phyloP scores from a whole-genome alignment of 1,284 basidiomycete genomes.

The Apiotrichum siamense region DNA sequence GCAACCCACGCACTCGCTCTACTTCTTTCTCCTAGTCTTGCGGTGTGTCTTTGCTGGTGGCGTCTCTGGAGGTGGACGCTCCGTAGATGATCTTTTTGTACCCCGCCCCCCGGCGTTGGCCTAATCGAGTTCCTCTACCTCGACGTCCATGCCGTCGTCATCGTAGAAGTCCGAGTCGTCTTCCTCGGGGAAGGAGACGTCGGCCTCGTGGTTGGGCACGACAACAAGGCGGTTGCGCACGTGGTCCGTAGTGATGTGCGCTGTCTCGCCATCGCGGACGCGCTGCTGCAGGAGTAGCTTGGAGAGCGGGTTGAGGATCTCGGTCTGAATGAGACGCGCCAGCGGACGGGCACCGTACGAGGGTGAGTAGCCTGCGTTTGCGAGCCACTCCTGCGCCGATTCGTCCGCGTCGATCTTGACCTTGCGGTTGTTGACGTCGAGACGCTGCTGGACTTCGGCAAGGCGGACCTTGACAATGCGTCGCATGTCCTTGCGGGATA shows the following conservation, averaged over 20 bases:
- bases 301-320: constrained; percentile 88
- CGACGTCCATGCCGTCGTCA: constrained; percentile 42
- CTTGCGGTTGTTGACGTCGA: constrained; percentile 65
- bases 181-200: constrained; percentile 38
- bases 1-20: background rate
- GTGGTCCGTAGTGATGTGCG: constrained; percentile 72
- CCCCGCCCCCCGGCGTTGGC: constrained; percentile 20
- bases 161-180: constrained; percentile 27
- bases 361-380: constrained; percentile 75
- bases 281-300: constrained; percentile 78
- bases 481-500: constrained; percentile 50
- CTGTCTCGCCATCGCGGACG: constrained; percentile 73
- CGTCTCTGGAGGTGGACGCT: background rate
- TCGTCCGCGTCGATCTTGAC: constrained; percentile 71
- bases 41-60: background rate
- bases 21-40: background rate
- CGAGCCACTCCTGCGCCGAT: constrained; percentile 73
- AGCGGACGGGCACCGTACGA: constrained; percentile 86
- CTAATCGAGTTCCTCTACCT: constrained; percentile 48
- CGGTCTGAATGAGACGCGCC: constrained; percentile 84
- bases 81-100: constrained; percentile 14
- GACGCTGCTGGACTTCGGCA: constrained; percentile 60
- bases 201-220: constrained; percentile 68
- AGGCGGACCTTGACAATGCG: constrained; percentile 53
- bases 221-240: constrained; percentile 74